phyloP scores from a whole-genome alignment of 2,329 filamentous ascomycete species.

The Aspergillus fructus region DNA sequence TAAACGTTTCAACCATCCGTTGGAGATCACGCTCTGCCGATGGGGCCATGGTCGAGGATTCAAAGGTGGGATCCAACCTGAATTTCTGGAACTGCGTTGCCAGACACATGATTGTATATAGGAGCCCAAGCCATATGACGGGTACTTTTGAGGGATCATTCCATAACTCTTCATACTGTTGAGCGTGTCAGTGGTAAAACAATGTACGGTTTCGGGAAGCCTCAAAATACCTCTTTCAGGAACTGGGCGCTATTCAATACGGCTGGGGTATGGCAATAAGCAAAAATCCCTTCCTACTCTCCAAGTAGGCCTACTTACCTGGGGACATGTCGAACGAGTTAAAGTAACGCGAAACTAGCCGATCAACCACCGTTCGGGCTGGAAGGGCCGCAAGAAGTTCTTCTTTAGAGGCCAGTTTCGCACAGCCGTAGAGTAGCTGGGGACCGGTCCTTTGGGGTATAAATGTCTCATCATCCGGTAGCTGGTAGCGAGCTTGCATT shows the following conservation, averaged over 20 bases:
- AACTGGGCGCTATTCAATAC: background rate
- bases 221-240: background rate
- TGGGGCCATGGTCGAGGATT: background rate
- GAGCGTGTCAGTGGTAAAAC: background rate
- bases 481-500: background rate
- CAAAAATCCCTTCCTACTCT: too few species aligned
- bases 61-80: background rate
- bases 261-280: background rate
- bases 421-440: background rate
- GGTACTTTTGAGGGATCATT: background rate
- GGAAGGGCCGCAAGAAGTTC: background rate
- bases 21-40: background rate
- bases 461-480: background rate
- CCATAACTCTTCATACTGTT: conserved; percentile 6
- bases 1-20: background rate
- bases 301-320: background rate
- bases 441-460: background rate
- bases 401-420: background rate
- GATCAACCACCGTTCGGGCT: background rate
- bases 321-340: background rate
- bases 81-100: background rate
- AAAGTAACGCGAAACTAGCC: background rate
- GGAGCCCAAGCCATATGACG: conserved; percentile 1
- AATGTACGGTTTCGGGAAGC: background rate
- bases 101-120: conserved; percentile 8